Percentiles rank a stretch among this genome's conserved stretches.
These are phyloP conservation scores for Trametes sanguinea DNA, from an alignment of 768 basidiomycete species.

Conservation along the genomic window DNA sequence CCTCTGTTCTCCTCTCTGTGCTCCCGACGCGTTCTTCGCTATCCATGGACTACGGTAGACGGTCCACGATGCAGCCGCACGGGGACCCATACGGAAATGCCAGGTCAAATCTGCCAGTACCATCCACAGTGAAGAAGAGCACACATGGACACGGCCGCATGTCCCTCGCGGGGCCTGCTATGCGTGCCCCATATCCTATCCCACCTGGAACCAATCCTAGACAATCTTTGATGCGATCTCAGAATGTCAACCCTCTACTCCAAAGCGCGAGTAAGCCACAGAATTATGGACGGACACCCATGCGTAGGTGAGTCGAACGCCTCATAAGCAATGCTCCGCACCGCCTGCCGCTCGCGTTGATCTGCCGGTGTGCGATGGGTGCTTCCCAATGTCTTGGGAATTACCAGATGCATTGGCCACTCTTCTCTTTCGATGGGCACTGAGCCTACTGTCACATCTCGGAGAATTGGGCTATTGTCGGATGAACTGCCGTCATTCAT, in stretches of 20 bases:
- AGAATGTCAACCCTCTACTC: slow-evolving; percentile 66
- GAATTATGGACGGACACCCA: slow-evolving; percentile 68
- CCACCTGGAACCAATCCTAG: slow-evolving; percentile 53
- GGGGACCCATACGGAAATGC: slow-evolving; percentile 49
- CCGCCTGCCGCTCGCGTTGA: too few species aligned
- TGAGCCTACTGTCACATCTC: not conserved
- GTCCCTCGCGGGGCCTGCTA: slow-evolving; percentile 77
- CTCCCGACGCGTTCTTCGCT: not conserved
- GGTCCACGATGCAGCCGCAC: slow-evolving; percentile 59
- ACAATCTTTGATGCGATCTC: slow-evolving; percentile 69
- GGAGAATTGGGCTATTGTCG: slow-evolving; percentile 3
- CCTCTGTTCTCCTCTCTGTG: slow-evolving; percentile 1
- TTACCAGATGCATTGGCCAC: not conserved
- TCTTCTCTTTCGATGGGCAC: too few species aligned
- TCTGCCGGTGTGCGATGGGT: too few species aligned
- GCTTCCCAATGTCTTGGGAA: too few species aligned
- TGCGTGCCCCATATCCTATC: slow-evolving; percentile 53
- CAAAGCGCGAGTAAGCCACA: slow-evolving; percentile 67
- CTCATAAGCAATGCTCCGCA: not conserved
- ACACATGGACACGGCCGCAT: slow-evolving; percentile 50
- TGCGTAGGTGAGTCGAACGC: slow-evolving; percentile 54
- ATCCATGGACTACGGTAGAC: slow-evolving; percentile 49
- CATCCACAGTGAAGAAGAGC: slow-evolving; percentile 72
- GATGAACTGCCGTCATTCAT: not conserved
- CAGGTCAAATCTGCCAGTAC: slow-evolving; percentile 72